These are phyloP conservation scores for Cystobasidium ongulense DNA, from an alignment of 768 basidiomycete species.

Conservation along the genomic window DNA sequence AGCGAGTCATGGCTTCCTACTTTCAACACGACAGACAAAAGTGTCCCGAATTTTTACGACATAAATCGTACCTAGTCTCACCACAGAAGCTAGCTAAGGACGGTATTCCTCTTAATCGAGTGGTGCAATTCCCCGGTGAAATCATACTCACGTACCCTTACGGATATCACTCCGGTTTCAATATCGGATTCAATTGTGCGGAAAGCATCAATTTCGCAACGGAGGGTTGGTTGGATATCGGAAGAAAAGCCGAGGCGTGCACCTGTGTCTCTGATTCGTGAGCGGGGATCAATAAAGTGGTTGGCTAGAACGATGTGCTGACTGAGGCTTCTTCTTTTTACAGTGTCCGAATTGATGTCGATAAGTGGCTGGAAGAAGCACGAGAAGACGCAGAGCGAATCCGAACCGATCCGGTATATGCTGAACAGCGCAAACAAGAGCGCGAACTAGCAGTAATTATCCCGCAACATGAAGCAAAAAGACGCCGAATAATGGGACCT, in stretches of 20 bases:
- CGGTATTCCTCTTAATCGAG: conserved; percentile 68
- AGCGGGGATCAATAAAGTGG: conserved; percentile 21
- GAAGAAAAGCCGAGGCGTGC: conserved; percentile 57
- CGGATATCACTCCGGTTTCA: conserved; percentile 96
- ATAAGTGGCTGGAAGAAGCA: conserved; percentile 66
- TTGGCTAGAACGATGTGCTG: background rate
- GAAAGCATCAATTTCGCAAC: conserved; percentile 96
- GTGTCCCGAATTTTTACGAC: conserved; percentile 89
- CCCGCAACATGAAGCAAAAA: conserved; percentile 24
- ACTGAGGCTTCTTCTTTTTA: conserved; percentile 55
- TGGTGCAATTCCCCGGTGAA: conserved; percentile 89
- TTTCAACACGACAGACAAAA: conserved; percentile 77
- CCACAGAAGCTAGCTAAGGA: conserved; percentile 71
- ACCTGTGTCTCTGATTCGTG: conserved; percentile 47
- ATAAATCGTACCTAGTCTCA: conserved; percentile 90
- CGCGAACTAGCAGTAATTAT: background rate
- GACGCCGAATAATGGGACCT: background rate
- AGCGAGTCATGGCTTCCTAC: conserved; percentile 69
- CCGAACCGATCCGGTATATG: conserved; percentile 23
- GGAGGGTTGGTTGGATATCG: conserved; percentile 85
- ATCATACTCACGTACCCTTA: conserved; percentile 91
- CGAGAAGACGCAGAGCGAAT: conserved; percentile 50
- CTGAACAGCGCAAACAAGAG: background rate
- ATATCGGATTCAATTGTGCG: conserved; percentile 90
- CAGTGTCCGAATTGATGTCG: conserved; percentile 90